Base-by-base conservation (phyloP, 257 asterid genomes). In the Lycium barbarum region DNA sequence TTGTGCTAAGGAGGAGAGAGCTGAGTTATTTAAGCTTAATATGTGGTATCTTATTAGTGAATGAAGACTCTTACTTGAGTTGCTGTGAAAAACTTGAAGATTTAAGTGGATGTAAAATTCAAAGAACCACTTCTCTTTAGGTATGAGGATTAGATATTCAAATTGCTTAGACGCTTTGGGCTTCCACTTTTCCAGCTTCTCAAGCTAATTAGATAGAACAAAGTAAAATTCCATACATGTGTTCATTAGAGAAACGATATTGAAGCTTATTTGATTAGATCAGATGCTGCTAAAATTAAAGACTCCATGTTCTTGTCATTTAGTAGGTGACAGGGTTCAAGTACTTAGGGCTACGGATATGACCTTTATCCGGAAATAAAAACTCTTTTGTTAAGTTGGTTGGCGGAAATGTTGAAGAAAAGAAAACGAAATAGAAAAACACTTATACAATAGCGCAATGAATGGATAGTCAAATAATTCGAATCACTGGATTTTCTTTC, bases 81-180 rank as follows among this genome's bases (percentile, higher is more conserved):
- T 11, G n/a, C 7, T 9, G 61, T 73, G 59, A 73, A 49, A 72
- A 73, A 49, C 6, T 73, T 22, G 61, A 22, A 74, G 62, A 51
- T 74, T 73, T 47, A 49, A 49, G 43, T 72, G 58, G 80, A 72
- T 72, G 70, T 49, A 51, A 73, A 49, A 79, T n/a, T 47, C n/a
- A 20, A 20, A 73, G n/a, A 20, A 7, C 59, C 38, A 11, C 4
- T 73, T 67, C 6, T 73, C 7, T 73, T 73, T 45, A 73, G 40
- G 35, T 38, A 4, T 38, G 53, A 38, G 7, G 26, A 17, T 53
- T 70, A 11, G 8, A 47, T 47, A 14, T 73, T 47, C 61, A 73
- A 73, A 20, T 73, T 73, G 12, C 61, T 73, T 45, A 47, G 43
- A 73, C 43, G 10, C n/a, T 74, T 47, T 12, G 43, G 38, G 58